These are phyloP conservation scores for Cenchrus americanus DNA, from an alignment of 176 grass and related monocot genomes.

Conservation along the genomic window DNA sequence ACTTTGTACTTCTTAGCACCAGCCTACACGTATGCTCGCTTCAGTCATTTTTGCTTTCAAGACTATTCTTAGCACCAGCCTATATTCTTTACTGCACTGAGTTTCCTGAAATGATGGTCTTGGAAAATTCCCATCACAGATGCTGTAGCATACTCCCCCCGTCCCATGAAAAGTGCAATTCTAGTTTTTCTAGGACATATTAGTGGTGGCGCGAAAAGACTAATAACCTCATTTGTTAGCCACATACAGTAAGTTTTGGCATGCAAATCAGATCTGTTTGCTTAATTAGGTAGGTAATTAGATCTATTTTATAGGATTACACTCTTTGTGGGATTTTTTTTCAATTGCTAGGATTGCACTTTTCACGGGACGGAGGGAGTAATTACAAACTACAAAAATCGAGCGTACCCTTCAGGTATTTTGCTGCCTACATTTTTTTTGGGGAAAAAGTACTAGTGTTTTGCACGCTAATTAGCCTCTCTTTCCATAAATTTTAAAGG, in stretches of 20 bases:
- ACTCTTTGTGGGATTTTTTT: no score
- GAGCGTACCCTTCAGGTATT: constrained; percentile 1
- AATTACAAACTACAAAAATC: background rate
- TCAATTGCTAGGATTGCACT: no score
- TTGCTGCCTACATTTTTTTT: background rate
- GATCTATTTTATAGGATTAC: no score
- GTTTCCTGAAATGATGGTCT: background rate
- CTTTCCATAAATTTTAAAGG: background rate
- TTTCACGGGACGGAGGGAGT: no score
- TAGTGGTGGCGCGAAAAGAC: no score
- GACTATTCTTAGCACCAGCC: background rate
- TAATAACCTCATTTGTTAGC: no score
- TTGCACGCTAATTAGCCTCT: background rate
- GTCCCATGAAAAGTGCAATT: no score
- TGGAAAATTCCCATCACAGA: background rate
- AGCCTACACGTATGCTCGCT: constrained; percentile 7
- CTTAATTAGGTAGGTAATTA: no score
- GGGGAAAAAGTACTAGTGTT: background rate
- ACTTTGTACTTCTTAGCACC: constrained; percentile 18
- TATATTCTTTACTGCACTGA: constrained; percentile 11
- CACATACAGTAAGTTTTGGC: no score
- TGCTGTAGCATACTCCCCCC: background rate
- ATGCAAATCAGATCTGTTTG: no score
- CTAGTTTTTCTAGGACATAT: no score
- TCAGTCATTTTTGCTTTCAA: constrained; percentile 28